A percentile compares a stretch with the other conserved stretches of the same genome.
phyloP scores from a whole-genome alignment of 2,329 filamentous ascomycete genomes.

The Clonostachys rosea region DNA sequence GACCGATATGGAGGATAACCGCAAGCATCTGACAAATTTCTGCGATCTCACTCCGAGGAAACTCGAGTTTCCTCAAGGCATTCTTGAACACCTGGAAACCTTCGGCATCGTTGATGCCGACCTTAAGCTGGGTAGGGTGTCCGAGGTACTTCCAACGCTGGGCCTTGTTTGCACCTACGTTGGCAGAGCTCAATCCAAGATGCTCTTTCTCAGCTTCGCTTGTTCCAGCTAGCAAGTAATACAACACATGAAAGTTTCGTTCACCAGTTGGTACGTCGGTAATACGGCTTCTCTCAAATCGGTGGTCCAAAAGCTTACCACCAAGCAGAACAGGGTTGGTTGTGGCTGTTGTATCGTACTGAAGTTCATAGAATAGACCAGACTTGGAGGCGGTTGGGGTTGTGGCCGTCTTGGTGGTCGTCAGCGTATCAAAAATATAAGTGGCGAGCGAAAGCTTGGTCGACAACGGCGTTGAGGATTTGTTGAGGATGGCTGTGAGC shows the following conservation, averaged over 20 bases:
- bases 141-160: constrained; percentile 90
- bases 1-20: constrained; percentile 92
- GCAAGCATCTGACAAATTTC: constrained; percentile 95
- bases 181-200: constrained; percentile 56
- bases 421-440: constrained; percentile 93
- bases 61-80: constrained; percentile 88
- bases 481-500: constrained; percentile 78
- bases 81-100: constrained; percentile 98
- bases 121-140: constrained; percentile 93
- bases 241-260: constrained; percentile 92
- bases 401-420: constrained; percentile 93
- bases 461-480: constrained; percentile 88
- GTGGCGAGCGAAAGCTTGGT: constrained; percentile 89
- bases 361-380: constrained; percentile 90
- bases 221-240: constrained; percentile 91
- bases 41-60: constrained; percentile 87
- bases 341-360: constrained; percentile 87
- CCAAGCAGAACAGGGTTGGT: constrained; percentile 85
- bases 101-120: constrained; percentile 92
- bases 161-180: constrained; percentile 38
- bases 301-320: constrained; percentile 90
- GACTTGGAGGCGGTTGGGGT: constrained; percentile 95
- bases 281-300: constrained; percentile 87
- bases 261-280: constrained; percentile 91
- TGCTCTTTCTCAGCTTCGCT: constrained; percentile 87